These are phyloP conservation scores for Lagenidium giganteum DNA, from an alignment of 352 stramenopile species.

Conservation along the genomic window DNA sequence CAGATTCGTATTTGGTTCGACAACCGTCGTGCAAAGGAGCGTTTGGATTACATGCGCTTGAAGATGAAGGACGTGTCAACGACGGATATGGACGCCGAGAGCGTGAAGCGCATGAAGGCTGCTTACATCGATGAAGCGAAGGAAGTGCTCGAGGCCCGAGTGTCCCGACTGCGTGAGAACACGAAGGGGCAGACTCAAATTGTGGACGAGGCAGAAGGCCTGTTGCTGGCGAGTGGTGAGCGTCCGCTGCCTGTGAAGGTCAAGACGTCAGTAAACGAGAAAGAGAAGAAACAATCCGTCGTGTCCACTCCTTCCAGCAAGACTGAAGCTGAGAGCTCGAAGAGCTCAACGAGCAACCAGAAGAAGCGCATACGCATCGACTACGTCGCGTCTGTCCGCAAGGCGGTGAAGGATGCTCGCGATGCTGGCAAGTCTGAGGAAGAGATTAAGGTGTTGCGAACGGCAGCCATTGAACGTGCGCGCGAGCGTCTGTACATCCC, in stretches of 20 bases:
- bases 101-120: constrained; percentile 84
- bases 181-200: constrained; percentile 58
- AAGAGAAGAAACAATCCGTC: constrained; percentile 26
- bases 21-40: constrained; percentile 80
- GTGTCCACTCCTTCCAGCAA: constrained; percentile 1
- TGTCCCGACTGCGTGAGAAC: constrained; percentile 77
- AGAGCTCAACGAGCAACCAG: constrained; percentile 22
- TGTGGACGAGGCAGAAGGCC: constrained; percentile 76
- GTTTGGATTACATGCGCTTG: constrained; percentile 83
- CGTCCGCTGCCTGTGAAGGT: constrained; percentile 28
- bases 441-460: constrained; percentile 62
- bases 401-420: constrained; percentile 67
- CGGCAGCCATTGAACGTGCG: constrained; percentile 68
- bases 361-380: constrained; percentile 86
- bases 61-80: constrained; percentile 89
- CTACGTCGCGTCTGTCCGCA: constrained; percentile 80
- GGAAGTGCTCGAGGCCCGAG: constrained; percentile 78
- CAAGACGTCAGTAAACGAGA: no score
- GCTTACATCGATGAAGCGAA: constrained; percentile 87
- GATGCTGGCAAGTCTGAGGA: constrained; percentile 76
- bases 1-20: constrained; percentile 89
- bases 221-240: constrained; percentile 51
- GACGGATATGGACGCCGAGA: constrained; percentile 76
- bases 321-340: background rate
- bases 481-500: constrained; percentile 72